Conservation (phyloP, 1,284 basidiomycete genomes). For the Pseudozyma thailandica region DNA sequence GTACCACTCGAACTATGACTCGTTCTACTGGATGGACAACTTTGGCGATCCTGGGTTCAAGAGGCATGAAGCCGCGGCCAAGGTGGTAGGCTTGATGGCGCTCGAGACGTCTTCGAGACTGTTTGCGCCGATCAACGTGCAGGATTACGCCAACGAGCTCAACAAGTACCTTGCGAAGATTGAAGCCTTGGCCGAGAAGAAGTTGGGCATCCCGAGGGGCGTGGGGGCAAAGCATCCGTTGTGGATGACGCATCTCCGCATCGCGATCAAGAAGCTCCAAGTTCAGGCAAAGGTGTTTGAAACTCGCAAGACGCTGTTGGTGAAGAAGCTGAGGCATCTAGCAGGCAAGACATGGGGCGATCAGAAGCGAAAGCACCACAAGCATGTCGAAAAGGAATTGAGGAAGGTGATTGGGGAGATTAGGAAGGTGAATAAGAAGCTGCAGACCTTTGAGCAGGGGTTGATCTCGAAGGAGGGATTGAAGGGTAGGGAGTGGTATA, state of each 20-base stretch:
- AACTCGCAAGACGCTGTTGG: constrained; percentile 13
- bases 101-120: constrained; percentile 76
- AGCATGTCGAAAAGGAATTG: constrained; percentile 18
- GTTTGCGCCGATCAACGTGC: constrained; percentile 78
- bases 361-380: background rate
- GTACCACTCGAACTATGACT: constrained; percentile 80
- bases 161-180: constrained; percentile 47
- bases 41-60: constrained; percentile 82
- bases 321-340: constrained; percentile 22
- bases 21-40: constrained; percentile 77
- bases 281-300: constrained; percentile 27
- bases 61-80: constrained; percentile 77
- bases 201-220: constrained; percentile 15
- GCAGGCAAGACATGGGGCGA: constrained; percentile 9
- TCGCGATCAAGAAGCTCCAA: constrained; percentile 29
- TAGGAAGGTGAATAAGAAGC: constrained; percentile 76
- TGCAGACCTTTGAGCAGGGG: constrained; percentile 81
- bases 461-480: constrained; percentile 82
- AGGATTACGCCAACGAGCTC: constrained; percentile 66
- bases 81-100: constrained; percentile 70
- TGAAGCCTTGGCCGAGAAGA: constrained; percentile 25
- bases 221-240: constrained; percentile 8
- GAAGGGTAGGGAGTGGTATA: constrained; percentile 78
- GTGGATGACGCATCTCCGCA: constrained; percentile 26
- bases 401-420: constrained; percentile 75